Evolutionary conservation across 1,284 basidiomycete genomes (phyloP), one percentile per base, ranked within the genome.

Genomic region (Apiotrichum laibachii): DNA sequence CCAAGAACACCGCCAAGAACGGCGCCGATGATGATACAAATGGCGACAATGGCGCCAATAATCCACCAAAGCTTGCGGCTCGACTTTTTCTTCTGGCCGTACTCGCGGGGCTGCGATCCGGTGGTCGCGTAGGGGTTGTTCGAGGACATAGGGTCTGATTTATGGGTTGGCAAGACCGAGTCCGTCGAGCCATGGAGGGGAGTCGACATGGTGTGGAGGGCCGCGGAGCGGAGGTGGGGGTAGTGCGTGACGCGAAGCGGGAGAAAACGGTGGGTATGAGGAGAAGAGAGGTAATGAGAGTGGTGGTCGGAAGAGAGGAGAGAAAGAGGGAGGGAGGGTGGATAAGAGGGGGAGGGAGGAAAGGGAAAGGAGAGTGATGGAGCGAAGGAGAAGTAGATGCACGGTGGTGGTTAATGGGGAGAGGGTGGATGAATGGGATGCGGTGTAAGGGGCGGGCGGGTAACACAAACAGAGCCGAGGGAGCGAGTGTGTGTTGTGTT

Each of bases 1-100:
- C 88, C 90, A 42, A 93, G 70, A 37, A 92, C 84, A 71, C 86
- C 88, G 56, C 88, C 91, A 52, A 93, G 79, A 31, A 92, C 88
- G 50, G 86, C 89, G 56, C 80, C 90, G 62, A 86, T 76, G 67
- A 92, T 86, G 67, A 90, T 81, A 58, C 85, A 69, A 63, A 90
- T 76, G 50, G 83, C 72, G 56, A 88, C 53, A 45, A 80, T 53
- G 31, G 69, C 53, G 61, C 70, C 76, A 56, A 77, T 50, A 43
- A 60, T 49, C 45, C 67, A 73, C 71, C 74, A 77, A 33, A 75
- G 68, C 67, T 75, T 75, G 68, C 73, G 76, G 46, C 71, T 70
- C 59, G 71, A 74, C 66, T 74, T 73, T 60, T 73, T 72, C 53
- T 59, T 54, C n/a, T 58, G 45, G 31, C 60, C 53, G 48, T 61